Conservation (phyloP, 306 rosid species). For the Abrus pulchellus region DNA sequence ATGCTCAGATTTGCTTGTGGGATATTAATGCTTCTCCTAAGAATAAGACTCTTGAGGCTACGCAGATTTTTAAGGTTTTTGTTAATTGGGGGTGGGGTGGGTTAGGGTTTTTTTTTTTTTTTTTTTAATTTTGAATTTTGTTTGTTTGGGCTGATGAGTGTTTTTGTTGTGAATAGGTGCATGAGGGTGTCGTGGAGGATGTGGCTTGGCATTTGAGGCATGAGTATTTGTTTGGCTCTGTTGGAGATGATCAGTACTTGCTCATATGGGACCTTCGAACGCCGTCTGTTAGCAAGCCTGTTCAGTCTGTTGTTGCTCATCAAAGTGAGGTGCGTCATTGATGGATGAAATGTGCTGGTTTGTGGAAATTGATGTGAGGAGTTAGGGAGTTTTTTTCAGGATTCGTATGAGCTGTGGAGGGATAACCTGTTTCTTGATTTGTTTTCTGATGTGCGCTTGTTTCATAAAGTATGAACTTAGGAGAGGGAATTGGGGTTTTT, state of each 20-base stretch:
- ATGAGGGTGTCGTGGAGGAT: conserved; percentile 98
- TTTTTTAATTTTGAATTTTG: not conserved
- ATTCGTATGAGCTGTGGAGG: conserved; percentile 3
- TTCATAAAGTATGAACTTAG: not conserved
- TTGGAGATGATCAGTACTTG: conserved; percentile 95
- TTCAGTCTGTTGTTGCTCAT: conserved; percentile 94
- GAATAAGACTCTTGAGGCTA: conserved; percentile 80
- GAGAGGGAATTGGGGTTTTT: conserved; percentile 7
- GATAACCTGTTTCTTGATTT: conserved; percentile 7
- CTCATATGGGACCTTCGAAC: conserved; percentile 94
- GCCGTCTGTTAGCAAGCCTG: conserved; percentile 86
- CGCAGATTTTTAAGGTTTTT: conserved; percentile 85
- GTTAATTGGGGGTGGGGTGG: not conserved
- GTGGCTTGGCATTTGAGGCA: conserved; percentile 99
- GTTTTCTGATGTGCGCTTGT: conserved; percentile 1
- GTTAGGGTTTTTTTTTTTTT: not conserved
- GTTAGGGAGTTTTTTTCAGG: not conserved
- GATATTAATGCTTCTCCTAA: conserved; percentile 86
- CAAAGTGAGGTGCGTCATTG: conserved; percentile 78
- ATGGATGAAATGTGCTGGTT: not conserved
- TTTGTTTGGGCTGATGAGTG: not conserved
- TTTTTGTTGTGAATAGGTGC: conserved; percentile 59
- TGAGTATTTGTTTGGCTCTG: conserved; percentile 96
- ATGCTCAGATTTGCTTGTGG: conserved; percentile 99
- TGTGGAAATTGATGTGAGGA: conserved; percentile 17